Percentiles rank a stretch among this genome's conserved stretches.
phyloP scores from a whole-genome alignment of 805 yeast species.

The Grigorovia jiainica region DNA sequence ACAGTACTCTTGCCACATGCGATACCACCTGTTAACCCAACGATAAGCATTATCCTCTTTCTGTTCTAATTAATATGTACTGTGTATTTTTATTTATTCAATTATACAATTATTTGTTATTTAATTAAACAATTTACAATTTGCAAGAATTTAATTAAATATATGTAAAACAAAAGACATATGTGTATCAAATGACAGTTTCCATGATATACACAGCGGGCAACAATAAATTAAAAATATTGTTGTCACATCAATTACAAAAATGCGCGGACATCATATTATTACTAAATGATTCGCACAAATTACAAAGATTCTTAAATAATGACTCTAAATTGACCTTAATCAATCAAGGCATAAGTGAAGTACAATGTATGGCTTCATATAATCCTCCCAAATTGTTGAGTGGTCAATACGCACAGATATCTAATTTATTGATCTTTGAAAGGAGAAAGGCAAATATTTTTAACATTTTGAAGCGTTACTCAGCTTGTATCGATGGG shows the following conservation, averaged over 20 bases:
- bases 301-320: constrained; percentile 33
- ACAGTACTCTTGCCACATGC: constrained; percentile 96
- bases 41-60: constrained; percentile 48
- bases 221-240: constrained; percentile 31
- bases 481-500: constrained; percentile 32
- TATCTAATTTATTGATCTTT: constrained; percentile 38
- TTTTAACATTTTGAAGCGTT: constrained; percentile 39
- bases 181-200: constrained; percentile 11
- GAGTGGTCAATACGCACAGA: constrained; percentile 24
- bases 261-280: constrained; percentile 31
- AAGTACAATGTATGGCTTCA: constrained; percentile 27
- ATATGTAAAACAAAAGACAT: too few species aligned
- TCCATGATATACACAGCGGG: constrained; percentile 37
- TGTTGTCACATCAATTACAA: constrained; percentile 39
- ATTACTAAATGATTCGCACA: constrained; percentile 34
- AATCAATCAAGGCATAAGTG: background rate
- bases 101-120: too few species aligned
- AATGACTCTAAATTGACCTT: constrained; percentile 32
- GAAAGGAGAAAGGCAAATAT: constrained; percentile 26
- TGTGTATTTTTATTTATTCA: background rate
- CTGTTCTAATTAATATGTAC: background rate
- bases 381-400: constrained; percentile 25
- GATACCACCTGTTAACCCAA: constrained; percentile 97
- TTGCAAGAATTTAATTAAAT: too few species aligned
- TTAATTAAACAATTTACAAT: too few species aligned